Percentiles rank a stretch among this genome's conserved stretches.
phyloP scores from a whole-genome alignment of 257 asterid genomes.

The Przewalskia tangutica region DNA sequence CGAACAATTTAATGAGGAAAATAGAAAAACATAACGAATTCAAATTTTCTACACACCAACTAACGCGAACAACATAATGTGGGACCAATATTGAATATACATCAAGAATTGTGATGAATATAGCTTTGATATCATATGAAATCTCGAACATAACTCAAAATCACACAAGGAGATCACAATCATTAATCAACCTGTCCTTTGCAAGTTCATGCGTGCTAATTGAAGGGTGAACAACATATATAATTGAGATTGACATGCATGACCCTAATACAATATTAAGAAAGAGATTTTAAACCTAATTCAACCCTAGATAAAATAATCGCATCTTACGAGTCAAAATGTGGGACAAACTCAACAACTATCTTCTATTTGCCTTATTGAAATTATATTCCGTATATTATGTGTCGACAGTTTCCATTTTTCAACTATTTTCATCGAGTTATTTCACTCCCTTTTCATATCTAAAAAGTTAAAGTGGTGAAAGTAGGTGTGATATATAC shows the following conservation, averaged over 20 bases:
- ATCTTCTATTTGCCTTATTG: not conserved
- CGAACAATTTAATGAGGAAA: fast-evolving
- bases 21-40: too few species aligned
- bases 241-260: not conserved
- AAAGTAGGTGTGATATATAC: not conserved
- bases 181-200: too few species aligned
- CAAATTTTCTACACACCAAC: not conserved
- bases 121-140: too few species aligned
- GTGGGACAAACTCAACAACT: not conserved
- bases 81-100: too few species aligned
- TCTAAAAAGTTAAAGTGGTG: not conserved
- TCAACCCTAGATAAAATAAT: not conserved
- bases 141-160: too few species aligned
- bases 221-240: not conserved
- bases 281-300: not conserved
- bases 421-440: not conserved
- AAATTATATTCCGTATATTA: not conserved
- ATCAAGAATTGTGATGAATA: too few species aligned
- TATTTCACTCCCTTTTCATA: not conserved
- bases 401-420: not conserved
- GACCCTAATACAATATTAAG: not conserved
- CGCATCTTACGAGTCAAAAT: too few species aligned
- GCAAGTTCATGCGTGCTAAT: too few species aligned
- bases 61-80: too few species aligned
- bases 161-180: too few species aligned